phyloP scores from a whole-genome alignment of 805 yeast species.

The Candida peoriensis region DNA sequence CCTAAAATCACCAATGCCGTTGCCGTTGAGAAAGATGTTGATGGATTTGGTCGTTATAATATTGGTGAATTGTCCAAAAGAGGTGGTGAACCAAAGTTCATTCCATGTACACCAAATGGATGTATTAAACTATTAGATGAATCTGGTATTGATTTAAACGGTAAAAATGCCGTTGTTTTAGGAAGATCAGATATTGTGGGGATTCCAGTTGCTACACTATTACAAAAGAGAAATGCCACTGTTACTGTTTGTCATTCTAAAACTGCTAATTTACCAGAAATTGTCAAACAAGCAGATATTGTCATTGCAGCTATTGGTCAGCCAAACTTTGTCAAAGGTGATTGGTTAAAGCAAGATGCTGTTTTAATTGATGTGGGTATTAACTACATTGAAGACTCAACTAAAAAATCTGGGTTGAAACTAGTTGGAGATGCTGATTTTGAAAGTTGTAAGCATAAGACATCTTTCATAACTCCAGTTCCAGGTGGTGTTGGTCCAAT shows the following conservation, averaged over 20 bases:
- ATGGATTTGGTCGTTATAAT: slow-evolving; percentile 86
- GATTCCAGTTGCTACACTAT: slow-evolving; percentile 67
- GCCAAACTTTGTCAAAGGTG: slow-evolving; percentile 66
- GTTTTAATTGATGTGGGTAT: slow-evolving; percentile 82
- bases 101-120: slow-evolving; percentile 96
- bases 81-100: slow-evolving; percentile 75
- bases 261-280: slow-evolving; percentile 47
- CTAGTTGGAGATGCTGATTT: slow-evolving; percentile 79
- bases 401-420: slow-evolving; percentile 63
- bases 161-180: slow-evolving; percentile 82
- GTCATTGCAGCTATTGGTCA: slow-evolving; percentile 76
- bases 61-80: slow-evolving; percentile 87
- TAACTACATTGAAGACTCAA: slow-evolving; percentile 62
- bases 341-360: slow-evolving; percentile 64
- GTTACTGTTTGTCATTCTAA: slow-evolving; percentile 72
- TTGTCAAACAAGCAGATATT: slow-evolving; percentile 61
- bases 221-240: slow-evolving; percentile 68
- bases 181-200: slow-evolving; percentile 91
- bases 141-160: slow-evolving; percentile 62
- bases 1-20: slow-evolving; percentile 76
- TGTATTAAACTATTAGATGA: slow-evolving; percentile 73
- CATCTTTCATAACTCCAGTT: slow-evolving; percentile 74
- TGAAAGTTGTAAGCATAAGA: slow-evolving; percentile 46
- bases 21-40: slow-evolving; percentile 82
- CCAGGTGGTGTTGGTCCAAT: slow-evolving; percentile 93